These are phyloP conservation scores for Samsoniella hepiali DNA, from an alignment of 2,329 filamentous ascomycete species.

Conservation along the genomic window DNA sequence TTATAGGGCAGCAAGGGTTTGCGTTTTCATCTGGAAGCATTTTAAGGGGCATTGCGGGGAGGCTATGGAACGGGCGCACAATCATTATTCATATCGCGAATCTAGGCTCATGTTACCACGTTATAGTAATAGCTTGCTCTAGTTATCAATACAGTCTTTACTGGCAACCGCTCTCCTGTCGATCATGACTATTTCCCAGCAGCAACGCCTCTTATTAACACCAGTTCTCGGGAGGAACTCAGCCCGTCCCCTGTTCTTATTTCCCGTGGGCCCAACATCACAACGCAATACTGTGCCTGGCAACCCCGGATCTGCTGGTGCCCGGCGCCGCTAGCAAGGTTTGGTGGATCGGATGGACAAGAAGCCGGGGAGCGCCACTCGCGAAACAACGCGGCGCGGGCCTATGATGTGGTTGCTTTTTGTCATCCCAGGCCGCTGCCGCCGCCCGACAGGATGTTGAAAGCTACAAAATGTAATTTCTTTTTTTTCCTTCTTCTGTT, in stretches of 20 bases:
- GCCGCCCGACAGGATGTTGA: not conserved
- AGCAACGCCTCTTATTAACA: not conserved
- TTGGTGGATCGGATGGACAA: slow-evolving; percentile 8
- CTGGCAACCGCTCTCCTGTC: not conserved
- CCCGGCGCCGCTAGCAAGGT: not conserved
- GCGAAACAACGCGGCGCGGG: not conserved
- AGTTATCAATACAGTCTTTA: not conserved
- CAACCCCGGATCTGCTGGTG: slow-evolving; percentile 1
- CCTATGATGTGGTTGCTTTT: not conserved
- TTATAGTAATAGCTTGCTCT: not conserved
- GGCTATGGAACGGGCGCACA: not conserved
- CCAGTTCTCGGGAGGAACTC: not conserved
- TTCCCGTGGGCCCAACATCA: not conserved
- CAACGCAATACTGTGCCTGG: not conserved
- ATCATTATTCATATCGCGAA: not conserved
- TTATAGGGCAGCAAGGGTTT: slow-evolving; percentile 33
- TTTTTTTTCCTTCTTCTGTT: too few species aligned
- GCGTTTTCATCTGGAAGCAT: slow-evolving; percentile 31
- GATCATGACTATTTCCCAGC: not conserved
- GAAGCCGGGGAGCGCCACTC: slow-evolving; percentile 1
- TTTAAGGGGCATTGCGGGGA: not conserved
- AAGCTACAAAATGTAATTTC: not conserved
- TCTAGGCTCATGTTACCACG: not conserved
- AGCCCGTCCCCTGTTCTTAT: not conserved
- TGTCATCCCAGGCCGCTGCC: not conserved